phyloP scores from a whole-genome alignment of 2,329 filamentous ascomycete genomes.

The Alternaria viburni region DNA sequence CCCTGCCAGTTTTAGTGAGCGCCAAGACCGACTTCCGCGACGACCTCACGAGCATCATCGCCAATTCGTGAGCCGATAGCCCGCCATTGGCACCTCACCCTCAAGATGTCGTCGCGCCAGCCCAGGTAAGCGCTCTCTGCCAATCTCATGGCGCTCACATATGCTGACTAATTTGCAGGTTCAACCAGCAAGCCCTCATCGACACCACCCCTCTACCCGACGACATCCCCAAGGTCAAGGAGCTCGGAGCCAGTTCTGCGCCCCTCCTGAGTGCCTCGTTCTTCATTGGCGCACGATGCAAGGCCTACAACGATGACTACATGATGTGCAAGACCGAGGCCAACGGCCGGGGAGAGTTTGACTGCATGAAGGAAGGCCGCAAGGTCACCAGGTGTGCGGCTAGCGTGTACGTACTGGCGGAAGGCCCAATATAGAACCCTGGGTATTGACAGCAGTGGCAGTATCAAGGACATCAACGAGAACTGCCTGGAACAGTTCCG shows the following conservation, averaged over 20 bases:
- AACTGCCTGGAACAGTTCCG: constrained; percentile 91
- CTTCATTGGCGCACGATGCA: constrained; percentile 97
- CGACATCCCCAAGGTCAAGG: constrained; percentile 88
- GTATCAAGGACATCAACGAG: constrained; percentile 94
- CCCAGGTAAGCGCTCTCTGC: constrained; percentile 57
- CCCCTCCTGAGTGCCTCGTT: constrained; percentile 90
- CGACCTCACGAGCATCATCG: constrained; percentile 25
- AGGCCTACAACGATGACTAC: constrained; percentile 96
- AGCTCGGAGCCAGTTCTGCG: constrained; percentile 91
- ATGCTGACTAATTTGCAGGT: constrained; percentile 63
- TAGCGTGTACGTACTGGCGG: constrained; percentile 72
- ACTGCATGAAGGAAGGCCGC: constrained; percentile 95
- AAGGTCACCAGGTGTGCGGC: constrained; percentile 95
- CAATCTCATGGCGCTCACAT: constrained; percentile 6
- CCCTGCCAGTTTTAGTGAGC: constrained; percentile 18
- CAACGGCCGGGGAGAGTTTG: constrained; percentile 86
- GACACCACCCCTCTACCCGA: constrained; percentile 95
- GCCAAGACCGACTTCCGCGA: constrained; percentile 29
- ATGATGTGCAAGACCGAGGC: constrained; percentile 99
- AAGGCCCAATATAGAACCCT: not conserved
- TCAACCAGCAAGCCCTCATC: constrained; percentile 91
- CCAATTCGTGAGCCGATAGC: constrained; percentile 37
- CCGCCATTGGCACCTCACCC: constrained; percentile 47
- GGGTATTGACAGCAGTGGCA: constrained; percentile 49
- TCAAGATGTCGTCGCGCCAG: constrained; percentile 66